Evolutionary conservation across 495 filamentous ascomycete genomes (phyloP), one percentile per base, ranked within the genome.

Genomic region (Xylaria sp.): DNA sequence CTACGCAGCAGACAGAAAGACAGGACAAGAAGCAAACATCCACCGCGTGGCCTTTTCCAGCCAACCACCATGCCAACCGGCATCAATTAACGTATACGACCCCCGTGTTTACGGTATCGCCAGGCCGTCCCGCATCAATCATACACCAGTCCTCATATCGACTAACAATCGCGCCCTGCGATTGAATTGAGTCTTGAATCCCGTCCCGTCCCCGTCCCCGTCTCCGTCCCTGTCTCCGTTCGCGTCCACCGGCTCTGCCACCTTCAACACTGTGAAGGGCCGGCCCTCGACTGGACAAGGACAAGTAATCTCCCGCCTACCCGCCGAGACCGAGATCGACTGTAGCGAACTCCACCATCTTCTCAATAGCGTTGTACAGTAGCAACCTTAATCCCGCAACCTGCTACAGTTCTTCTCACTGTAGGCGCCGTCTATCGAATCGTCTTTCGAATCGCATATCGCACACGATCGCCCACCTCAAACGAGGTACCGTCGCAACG

Each of bases 401-500:
- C 40, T 21, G 26, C 65, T 37, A 44, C 65, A 26, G 65, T 41
- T 46, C 71, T 81, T 79, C 43, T 79, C 82, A 67, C 83, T 71
- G 81, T 78, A 62, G 82, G 77, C 80, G 82, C 82, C 76, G 74
- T 78, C 58, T 78, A 79, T 57, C 31, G 57, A n/a, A n/a, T n/a
- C n/a, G 5, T 46, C 19, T 19, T 6, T 46, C 43, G 74, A 76
- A 67, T 78, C 78, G 44, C 81, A 85, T 71, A 81, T 71, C 82
- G 82, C 48, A 78, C 79, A 72, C 82, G 77, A 68, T 83, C 82
- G 24, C 82, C 82, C 21, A 73, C 63, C 24, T 69, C 33, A 8
- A 77, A 40, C 72, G 71, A n/a, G 65, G 69, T 72, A 19, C 50
- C 61, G 57, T 53, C 71, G 76, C 71, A 74, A 74, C 71, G 74